A percentile compares a stretch with the other conserved stretches of the same genome.
Conservation (phyloP, 352 stramenopile species). For the Aphanomyces astaci region DNA sequence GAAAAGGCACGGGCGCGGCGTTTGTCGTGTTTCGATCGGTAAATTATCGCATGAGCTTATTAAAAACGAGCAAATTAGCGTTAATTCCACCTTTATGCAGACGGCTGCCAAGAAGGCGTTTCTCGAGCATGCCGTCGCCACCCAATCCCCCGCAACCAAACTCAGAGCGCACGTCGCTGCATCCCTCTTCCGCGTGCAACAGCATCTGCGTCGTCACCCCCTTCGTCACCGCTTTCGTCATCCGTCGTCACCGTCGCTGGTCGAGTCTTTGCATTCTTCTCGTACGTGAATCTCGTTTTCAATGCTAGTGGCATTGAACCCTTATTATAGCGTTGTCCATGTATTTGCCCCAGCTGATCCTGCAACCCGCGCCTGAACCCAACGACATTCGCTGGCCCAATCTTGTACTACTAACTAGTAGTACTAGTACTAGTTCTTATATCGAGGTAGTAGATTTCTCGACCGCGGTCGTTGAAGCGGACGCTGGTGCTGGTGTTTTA, state of each 20-base stretch:
- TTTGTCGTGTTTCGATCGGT: conserved; percentile 65
- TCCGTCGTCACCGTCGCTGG: not conserved
- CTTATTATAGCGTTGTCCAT: conserved; percentile 30
- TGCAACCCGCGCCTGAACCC: conserved; percentile 59
- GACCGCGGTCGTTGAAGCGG: conserved; percentile 36
- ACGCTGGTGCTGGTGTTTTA: conserved; percentile 32
- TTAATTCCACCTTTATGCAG: too few relatives aligned
- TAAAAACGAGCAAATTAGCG: too few relatives aligned
- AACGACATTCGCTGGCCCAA: conserved; percentile 71
- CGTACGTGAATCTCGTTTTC: not conserved
- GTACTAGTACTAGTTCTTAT: not conserved
- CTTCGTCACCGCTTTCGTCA: not conserved
- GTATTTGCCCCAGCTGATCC: conserved; percentile 37
- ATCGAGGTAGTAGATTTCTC: conserved; percentile 27
- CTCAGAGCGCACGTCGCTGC: not conserved
- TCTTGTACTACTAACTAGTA: conserved; percentile 25
- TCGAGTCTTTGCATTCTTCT: not conserved
- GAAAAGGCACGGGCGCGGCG: conserved; percentile 48
- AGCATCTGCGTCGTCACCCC: not conserved
- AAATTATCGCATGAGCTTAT: too few relatives aligned
- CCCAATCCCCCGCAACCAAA: not conserved
- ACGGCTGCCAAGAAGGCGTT: conserved; percentile 38
- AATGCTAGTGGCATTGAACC: not conserved
- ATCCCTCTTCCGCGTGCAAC: not conserved
- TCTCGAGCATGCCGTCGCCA: not conserved